Evolutionary conservation across 176 grass and related monocot species (phyloP).

Genomic region (Triticum monococcum): DNA sequence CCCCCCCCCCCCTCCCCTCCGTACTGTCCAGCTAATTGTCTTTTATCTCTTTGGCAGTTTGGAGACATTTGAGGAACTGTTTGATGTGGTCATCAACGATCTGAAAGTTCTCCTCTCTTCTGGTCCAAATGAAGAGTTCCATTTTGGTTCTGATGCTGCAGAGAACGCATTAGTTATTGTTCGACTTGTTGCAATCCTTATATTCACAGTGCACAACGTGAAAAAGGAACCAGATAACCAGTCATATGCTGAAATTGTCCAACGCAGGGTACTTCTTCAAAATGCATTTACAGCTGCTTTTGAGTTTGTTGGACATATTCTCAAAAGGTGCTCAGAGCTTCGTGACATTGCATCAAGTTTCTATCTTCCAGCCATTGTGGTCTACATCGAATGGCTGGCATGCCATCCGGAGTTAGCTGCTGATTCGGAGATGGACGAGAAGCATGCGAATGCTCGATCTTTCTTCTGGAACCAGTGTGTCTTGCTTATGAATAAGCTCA

Average conservation of each 20-base stretch:
- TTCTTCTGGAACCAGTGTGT: slow-evolving; percentile 94
- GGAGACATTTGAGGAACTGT: slow-evolving; percentile 87
- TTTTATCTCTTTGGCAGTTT: slow-evolving; percentile 49
- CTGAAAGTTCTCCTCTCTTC: slow-evolving; percentile 78
- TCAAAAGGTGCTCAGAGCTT: slow-evolving; percentile 69
- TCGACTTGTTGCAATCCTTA: slow-evolving; percentile 67
- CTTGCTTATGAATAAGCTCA: slow-evolving; percentile 79
- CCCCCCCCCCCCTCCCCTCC: background rate
- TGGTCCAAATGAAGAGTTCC: slow-evolving; percentile 68
- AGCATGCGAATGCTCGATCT: slow-evolving; percentile 59
- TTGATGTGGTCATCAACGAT: slow-evolving; percentile 53
- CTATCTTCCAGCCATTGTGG: slow-evolving; percentile 70
- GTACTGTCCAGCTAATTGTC: background rate
- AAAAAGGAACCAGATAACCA: slow-evolving; percentile 66
- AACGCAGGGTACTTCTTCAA: slow-evolving; percentile 73
- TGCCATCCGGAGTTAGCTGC: slow-evolving; percentile 67
- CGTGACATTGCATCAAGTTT: slow-evolving; percentile 72
- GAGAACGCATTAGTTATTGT: slow-evolving; percentile 71
- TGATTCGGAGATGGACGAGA: slow-evolving; percentile 71
- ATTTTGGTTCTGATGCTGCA: slow-evolving; percentile 64
- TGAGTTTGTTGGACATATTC: slow-evolving; percentile 70
- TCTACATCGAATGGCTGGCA: slow-evolving; percentile 91
- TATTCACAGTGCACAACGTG: slow-evolving; percentile 93
- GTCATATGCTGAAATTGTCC: slow-evolving; percentile 81
- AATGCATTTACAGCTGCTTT: slow-evolving; percentile 78